phyloP scores from a whole-genome alignment of 2,329 filamentous ascomycete species.

The Claviceps sp. region DNA sequence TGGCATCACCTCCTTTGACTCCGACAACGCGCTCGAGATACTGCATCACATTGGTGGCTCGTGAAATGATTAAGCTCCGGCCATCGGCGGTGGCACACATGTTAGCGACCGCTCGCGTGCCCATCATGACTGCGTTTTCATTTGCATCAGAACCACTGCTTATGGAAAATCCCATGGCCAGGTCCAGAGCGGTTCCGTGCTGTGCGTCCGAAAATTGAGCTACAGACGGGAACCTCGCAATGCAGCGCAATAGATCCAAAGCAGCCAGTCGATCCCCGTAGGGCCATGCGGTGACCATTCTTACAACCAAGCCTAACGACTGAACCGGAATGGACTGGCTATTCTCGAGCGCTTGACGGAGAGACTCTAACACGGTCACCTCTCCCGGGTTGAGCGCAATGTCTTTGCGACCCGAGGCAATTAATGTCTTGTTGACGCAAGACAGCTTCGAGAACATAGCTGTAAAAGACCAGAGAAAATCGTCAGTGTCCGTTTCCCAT shows the following conservation, averaged over 20 bases:
- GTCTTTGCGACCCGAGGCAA: constrained; percentile 59
- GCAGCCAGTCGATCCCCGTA: constrained; percentile 67
- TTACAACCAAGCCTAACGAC: constrained; percentile 52
- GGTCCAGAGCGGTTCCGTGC: constrained; percentile 46
- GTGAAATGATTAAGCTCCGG: constrained; percentile 47
- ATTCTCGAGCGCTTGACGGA: constrained; percentile 52
- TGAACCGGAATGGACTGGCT: constrained; percentile 33
- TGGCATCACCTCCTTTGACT: constrained; percentile 29
- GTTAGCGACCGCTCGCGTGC: constrained; percentile 68
- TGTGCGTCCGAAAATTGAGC: constrained; percentile 44
- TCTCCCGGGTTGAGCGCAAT: constrained; percentile 62
- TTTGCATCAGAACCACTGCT: constrained; percentile 43
- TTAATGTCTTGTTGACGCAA: constrained; percentile 60
- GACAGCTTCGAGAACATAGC: constrained; percentile 65
- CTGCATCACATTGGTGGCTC: constrained; percentile 42
- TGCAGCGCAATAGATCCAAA: constrained; percentile 75
- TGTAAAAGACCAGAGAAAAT: constrained; percentile 17
- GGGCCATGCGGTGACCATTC: constrained; percentile 68
- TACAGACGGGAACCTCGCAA: constrained; percentile 55
- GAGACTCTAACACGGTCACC: constrained; percentile 43
- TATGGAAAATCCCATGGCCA: constrained; percentile 27
- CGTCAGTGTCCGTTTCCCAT: not conserved
- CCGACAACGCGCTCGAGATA: constrained; percentile 51
- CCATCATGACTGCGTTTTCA: constrained; percentile 80
- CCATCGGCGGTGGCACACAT: constrained; percentile 67